Percentiles rank a stretch among this genome's conserved stretches.
phyloP scores from a whole-genome alignment of 108 stramenopile genomes.

The Skeletonema marinoi region DNA sequence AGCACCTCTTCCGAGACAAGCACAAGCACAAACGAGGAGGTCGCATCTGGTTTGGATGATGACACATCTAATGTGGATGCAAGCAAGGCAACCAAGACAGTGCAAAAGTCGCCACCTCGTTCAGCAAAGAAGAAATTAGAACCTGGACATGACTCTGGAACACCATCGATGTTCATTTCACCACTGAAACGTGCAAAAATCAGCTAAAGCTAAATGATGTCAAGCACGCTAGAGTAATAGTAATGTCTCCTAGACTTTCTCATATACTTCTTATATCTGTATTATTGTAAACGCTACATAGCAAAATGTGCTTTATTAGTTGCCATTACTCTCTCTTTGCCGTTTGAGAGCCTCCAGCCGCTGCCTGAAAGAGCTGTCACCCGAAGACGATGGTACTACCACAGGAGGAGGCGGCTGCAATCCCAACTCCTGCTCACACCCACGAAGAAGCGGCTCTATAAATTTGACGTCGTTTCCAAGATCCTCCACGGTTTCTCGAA shows the following conservation, averaged over 20 bases:
- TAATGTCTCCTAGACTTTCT: not conserved
- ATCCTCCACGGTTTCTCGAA: slow-evolving; percentile 18
- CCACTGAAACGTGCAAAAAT: slow-evolving; percentile 26
- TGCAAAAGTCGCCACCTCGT: not conserved
- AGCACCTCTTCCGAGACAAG: not conserved
- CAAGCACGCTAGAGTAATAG: no score
- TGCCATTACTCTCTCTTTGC: not conserved
- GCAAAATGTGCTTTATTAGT: no score
- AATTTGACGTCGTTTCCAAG: slow-evolving; percentile 16
- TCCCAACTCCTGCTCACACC: slow-evolving; percentile 25
- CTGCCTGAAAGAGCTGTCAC: slow-evolving; percentile 16
- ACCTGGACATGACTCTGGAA: not conserved
- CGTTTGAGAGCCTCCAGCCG: not conserved
- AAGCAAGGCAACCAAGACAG: not conserved
- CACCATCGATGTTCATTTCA: slow-evolving; percentile 20
- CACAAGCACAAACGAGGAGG: not conserved
- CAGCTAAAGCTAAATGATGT: not conserved
- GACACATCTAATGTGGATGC: not conserved
- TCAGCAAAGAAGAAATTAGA: slow-evolving; percentile 3
- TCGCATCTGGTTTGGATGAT: not conserved
- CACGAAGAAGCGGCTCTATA: slow-evolving; percentile 7
- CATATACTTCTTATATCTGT: not conserved
- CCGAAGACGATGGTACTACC: slow-evolving; percentile 16
- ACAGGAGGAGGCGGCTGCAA: not conserved
- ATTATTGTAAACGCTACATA: not conserved